Evolutionary conservation across 495 filamentous ascomycete species (phyloP), one percentile per base, ranked within the genome.

Genomic region (Coniosporium apollinis): DNA sequence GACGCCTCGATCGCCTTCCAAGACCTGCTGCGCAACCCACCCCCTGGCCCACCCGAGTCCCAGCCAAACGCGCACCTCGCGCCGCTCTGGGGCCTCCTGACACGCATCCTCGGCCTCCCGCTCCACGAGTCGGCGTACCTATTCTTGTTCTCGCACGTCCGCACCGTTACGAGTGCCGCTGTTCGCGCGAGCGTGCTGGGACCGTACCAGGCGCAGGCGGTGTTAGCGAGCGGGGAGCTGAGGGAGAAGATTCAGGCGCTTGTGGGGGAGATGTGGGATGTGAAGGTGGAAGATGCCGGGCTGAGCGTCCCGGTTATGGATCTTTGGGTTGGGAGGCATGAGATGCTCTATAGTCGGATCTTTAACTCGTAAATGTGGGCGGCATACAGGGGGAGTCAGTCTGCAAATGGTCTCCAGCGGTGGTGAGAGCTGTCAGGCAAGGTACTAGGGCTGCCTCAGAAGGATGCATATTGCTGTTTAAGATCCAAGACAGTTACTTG

Each of bases 241-340:
- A 72, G 76, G 54, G 59, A 51, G 26, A 55, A 70, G 42, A 72
- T 94, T 22, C 52, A 61, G 43, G 59, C 55, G n/a, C 63, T 69
- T 29, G 61, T 93, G 33, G 60, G 65, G 37, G 51, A 66, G 38
- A 76, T 82, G 36, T 68, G 65, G 61, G 44, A 58, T 9, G 64
- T 55, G 29, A 45, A 38, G 5, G 64, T 82, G 3, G 80, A 85
- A 42, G 66, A 81, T 49, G 87, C 85, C 1, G 87, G 79, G n/a
- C 85, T 94, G 62, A 68, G 64, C 18, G 79, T 87, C 25, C 84
- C 86, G 5, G 72, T 76, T 13, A 69, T 94, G 64, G 89, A 97
- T 67, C 50, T 97, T 29, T 97, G 87, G 83, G 64, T 91, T 38
- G 89, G 91, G 8, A 71, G 89, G 52, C 89, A 97, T 59, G 89